Percentiles rank a stretch among this genome's conserved stretches.
Conservation (phyloP, 331 rosid species). For the Malus hybrid region DNA sequence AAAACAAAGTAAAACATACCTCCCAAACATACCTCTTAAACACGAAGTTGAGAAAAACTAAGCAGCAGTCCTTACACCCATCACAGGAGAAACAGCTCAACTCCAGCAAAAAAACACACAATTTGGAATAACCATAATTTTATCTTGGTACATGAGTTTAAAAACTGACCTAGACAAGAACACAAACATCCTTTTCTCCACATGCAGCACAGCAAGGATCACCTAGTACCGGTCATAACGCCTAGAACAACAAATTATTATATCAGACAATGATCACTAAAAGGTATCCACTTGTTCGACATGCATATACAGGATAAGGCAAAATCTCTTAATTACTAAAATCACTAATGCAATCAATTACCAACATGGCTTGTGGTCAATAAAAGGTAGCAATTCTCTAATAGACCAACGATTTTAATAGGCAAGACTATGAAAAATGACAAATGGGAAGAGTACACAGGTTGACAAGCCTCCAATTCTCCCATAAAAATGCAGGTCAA, state of each 20-base stretch:
- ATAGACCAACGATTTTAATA: not conserved
- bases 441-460: not conserved
- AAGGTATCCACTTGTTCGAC: not conserved
- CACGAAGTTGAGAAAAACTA: conserved; percentile 36
- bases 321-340: too few relatives aligned
- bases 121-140: conserved; percentile 17
- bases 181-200: conserved; percentile 25
- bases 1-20: conserved; percentile 32
- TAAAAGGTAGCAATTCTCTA: not conserved
- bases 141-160: conserved; percentile 34
- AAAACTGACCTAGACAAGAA: conserved; percentile 39
- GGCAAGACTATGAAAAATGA: not conserved
- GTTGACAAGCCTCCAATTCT: not conserved
- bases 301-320: not conserved
- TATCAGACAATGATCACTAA: conserved; percentile 17
- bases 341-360: not conserved
- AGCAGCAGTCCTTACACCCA: conserved; percentile 42
- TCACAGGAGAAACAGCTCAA: conserved; percentile 37
- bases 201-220: conserved; percentile 16
- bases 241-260: conserved; percentile 35
- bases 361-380: not conserved
- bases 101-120: conserved; percentile 14
- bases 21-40: conserved; percentile 39
- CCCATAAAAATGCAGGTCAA: not conserved
- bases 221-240: conserved; percentile 79